phyloP scores from a whole-genome alignment of 2,329 filamentous ascomycete species.

The Aspergillus neoniger region DNA sequence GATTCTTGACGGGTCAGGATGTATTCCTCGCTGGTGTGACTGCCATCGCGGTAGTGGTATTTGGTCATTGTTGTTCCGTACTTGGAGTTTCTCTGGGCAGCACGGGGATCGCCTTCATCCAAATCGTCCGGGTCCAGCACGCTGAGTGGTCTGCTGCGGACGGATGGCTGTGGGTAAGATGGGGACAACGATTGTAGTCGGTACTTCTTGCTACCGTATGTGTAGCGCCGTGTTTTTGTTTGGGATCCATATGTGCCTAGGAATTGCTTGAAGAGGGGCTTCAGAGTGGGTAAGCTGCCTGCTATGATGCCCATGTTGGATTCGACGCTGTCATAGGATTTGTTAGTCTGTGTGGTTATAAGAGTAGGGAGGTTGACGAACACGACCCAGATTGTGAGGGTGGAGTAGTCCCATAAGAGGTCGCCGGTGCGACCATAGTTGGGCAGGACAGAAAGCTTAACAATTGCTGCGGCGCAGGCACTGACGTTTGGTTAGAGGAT shows the following conservation, averaged over 20 bases:
- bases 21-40: slow-evolving; percentile 19
- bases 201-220: slow-evolving; percentile 17
- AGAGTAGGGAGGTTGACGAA: neutral
- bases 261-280: slow-evolving; percentile 33
- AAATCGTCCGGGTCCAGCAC: neutral
- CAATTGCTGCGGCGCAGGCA: slow-evolving; percentile 46
- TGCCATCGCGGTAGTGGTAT: neutral
- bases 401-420: slow-evolving; percentile 49
- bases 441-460: slow-evolving; percentile 45
- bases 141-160: neutral
- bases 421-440: slow-evolving; percentile 46
- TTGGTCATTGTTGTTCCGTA: neutral
- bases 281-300: slow-evolving; percentile 34
- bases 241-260: slow-evolving; percentile 24
- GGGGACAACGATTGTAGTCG: slow-evolving; percentile 14
- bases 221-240: slow-evolving; percentile 17
- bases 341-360: neutral
- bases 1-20: slow-evolving; percentile 8
- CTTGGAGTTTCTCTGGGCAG: neutral
- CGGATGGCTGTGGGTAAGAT: slow-evolving; percentile 6
- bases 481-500: slow-evolving; percentile 8
- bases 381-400: slow-evolving; percentile 53
- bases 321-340: slow-evolving; percentile 24
- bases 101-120: no score
- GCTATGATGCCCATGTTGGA: slow-evolving; percentile 35